Base-by-base conservation (phyloP, 164 flowering plant species). In the Warburgia ugandensis region DNA sequence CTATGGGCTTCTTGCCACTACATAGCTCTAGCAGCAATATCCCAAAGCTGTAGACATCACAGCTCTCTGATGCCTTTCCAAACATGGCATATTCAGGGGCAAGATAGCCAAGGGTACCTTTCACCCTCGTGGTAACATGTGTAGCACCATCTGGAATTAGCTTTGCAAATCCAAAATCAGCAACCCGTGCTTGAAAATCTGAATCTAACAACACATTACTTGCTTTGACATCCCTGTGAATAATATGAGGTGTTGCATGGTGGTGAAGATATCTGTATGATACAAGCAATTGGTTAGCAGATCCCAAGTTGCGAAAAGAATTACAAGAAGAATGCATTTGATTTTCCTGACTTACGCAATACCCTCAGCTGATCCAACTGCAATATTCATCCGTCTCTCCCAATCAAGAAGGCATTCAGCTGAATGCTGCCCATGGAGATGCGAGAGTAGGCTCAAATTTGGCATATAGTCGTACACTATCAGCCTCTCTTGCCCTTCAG, bases 401-500 rank as follows among this genome's bases (percentile, higher is more conserved):
- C 97, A 90, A 55, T 86, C 83, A 46, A 90, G 95, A 33, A 64
- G 83, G 71, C 80, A 74, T 68, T 90, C 97, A 19, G 88, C 55
- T 7, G 95, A 80, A 66, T 81, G 84, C 57, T 82, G 95, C 22
- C 95, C 95, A 52, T 86, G 95, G 50, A 90, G 91, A 71, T 90
- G 97, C 10, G 97, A 82, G 4, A 77, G 68, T 60, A 90, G 70
- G 66, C 94, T 86, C 70, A 82, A 58, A 66, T 86, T 90, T 30
- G 83, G 86, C 95, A 86, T 84, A 73, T 86, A 90, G 46, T 84
- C 95, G 45, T 82, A 90, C 10, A 90, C 89, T 52, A 90, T 86
- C 22, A 90, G 75, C 17, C 95, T 88, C 47, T 90, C 95, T 67
- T 86, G 94, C 37, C 89, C 97, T 69, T 84, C 95, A 14, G 86